Percentiles rank a stretch among this genome's conserved stretches.
These are phyloP conservation scores for Boechera divaricarpa DNA, from an alignment of 345 rosid species.

Conservation along the genomic window DNA sequence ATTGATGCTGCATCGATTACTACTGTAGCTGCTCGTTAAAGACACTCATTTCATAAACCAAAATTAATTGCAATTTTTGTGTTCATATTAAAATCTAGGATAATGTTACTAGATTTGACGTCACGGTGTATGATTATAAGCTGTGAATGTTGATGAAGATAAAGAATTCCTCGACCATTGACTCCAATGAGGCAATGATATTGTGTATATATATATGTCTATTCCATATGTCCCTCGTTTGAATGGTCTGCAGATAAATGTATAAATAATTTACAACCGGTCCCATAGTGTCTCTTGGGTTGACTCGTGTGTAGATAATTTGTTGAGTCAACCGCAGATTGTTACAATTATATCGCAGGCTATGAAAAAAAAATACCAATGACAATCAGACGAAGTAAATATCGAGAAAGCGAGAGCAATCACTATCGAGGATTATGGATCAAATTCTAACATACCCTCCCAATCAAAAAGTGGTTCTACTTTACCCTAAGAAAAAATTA, in stretches of 20 bases:
- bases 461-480: too few relatives aligned
- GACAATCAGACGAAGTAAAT: too few relatives aligned
- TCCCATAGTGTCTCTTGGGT: constrained; percentile 1
- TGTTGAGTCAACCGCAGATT: constrained; percentile 8
- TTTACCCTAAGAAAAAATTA: too few relatives aligned
- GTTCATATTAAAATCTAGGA: constrained; percentile 2
- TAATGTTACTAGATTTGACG: neutral
- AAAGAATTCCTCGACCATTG: neutral
- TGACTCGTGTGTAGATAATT: neutral
- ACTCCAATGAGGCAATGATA: constrained; percentile 22
- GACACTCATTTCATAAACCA: neutral
- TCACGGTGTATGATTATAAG: constrained; percentile 2
- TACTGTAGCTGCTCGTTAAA: constrained; percentile 16
- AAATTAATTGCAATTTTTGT: neutral
- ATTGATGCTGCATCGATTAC: constrained; percentile 34
- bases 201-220: neutral
- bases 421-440: too few relatives aligned
- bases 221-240: neutral
- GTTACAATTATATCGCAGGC: neutral
- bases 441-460: too few relatives aligned
- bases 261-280: neutral
- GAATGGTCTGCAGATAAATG: neutral
- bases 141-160: neutral
- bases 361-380: too few relatives aligned
- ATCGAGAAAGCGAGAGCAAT: too few relatives aligned